A percentile compares a stretch with the other conserved stretches of the same genome.
These are phyloP conservation scores for Lactarius hengduanensis DNA, from an alignment of 768 basidiomycete species.

Conservation along the genomic window DNA sequence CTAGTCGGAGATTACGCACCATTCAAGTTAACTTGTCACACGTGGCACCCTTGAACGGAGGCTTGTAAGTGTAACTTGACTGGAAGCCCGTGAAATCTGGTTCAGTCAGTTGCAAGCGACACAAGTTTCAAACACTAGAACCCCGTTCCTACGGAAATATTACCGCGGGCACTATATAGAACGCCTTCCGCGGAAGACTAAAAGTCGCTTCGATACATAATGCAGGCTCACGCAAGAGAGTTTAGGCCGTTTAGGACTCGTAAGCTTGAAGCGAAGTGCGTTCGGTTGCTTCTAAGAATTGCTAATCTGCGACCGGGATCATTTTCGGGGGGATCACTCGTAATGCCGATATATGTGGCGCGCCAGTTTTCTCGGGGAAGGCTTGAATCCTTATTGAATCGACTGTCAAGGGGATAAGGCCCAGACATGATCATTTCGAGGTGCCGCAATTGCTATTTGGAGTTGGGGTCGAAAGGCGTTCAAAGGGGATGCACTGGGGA, in stretches of 20 bases:
- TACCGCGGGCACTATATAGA: neutral
- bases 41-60: neutral
- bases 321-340: neutral
- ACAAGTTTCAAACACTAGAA: too few species aligned
- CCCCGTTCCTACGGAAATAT: too few species aligned
- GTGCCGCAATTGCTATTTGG: neutral
- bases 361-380: neutral
- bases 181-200: neutral
- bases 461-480: neutral
- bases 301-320: neutral
- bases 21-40: neutral
- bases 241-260: neutral
- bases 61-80: neutral
- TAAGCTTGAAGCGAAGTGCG: neutral
- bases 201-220: neutral
- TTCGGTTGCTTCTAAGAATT: neutral
- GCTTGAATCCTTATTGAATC: neutral
- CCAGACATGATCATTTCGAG: neutral
- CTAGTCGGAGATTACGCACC: neutral
- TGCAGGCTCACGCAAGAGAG: neutral
- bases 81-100: too few species aligned
- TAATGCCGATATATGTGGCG: neutral
- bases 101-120: neutral
- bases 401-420: neutral
- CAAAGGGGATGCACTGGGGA: neutral